These are phyloP conservation scores for Solanum corneliomulleri DNA, from an alignment of 257 asterid species.

Conservation along the genomic window DNA sequence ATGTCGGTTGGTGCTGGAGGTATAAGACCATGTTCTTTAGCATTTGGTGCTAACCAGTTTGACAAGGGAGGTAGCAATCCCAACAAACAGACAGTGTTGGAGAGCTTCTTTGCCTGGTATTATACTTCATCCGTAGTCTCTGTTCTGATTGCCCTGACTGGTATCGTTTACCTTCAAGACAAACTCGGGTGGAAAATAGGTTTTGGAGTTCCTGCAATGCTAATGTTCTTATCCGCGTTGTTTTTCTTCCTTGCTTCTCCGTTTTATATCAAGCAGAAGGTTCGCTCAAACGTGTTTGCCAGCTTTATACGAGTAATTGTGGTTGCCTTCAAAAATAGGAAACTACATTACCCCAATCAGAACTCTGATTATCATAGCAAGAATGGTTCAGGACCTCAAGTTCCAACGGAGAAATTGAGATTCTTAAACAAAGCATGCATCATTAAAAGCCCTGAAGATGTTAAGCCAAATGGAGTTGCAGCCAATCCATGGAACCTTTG, in stretches of 20 bases:
- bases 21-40: slow-evolving; percentile 44
- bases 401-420: slow-evolving; percentile 42
- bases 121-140: slow-evolving; percentile 39
- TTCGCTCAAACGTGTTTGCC: slow-evolving; percentile 26
- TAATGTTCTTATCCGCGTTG: slow-evolving; percentile 37
- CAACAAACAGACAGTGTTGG: slow-evolving; percentile 25
- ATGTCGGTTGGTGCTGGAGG: slow-evolving; percentile 70
- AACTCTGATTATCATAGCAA: slow-evolving; percentile 21
- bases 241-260: slow-evolving; percentile 37
- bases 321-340: slow-evolving; percentile 36
- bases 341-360: slow-evolving; percentile 5
- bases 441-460: neutral
- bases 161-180: slow-evolving; percentile 53
- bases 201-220: slow-evolving; percentile 45
- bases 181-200: slow-evolving; percentile 55
- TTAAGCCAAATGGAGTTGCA: neutral
- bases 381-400: slow-evolving; percentile 22
- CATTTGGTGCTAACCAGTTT: slow-evolving; percentile 68
- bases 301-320: slow-evolving; percentile 32
- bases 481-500: slow-evolving; percentile 19
- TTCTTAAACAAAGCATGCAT: slow-evolving; percentile 21
- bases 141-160: slow-evolving; percentile 38
- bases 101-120: slow-evolving; percentile 60
- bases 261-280: slow-evolving; percentile 26
- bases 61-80: slow-evolving; percentile 11